Conservation (phyloP, 352 stramenopile species). For the Aphanomyces stellatus region DNA sequence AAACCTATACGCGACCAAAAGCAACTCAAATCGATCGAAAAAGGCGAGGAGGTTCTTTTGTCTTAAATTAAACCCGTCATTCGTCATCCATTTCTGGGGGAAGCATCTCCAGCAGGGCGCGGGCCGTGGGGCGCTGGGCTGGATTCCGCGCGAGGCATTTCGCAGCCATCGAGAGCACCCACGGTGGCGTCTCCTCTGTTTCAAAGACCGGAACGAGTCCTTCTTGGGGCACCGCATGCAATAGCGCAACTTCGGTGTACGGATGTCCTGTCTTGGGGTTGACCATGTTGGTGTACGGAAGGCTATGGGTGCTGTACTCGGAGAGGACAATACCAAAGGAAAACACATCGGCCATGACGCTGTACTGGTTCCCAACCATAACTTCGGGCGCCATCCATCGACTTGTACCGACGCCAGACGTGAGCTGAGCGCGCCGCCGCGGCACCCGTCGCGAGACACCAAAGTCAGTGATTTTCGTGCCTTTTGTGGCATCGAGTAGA, state of each 20-base stretch:
- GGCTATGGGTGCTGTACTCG: not conserved
- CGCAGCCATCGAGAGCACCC: not conserved
- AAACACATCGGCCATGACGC: not conserved
- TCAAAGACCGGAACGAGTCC: not conserved
- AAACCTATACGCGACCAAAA: too few species aligned
- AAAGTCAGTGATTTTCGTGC: constrained; percentile 54
- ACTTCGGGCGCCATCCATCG: constrained; percentile 11
- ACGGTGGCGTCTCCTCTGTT: not conserved
- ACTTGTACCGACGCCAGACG: too few species aligned
- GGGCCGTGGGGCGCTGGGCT: not conserved
- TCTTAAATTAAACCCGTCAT: too few species aligned
- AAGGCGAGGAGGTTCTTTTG: too few species aligned
- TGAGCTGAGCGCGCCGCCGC: too few species aligned
- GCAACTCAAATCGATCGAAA: too few species aligned
- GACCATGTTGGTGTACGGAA: not conserved
- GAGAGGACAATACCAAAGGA: constrained; percentile 13
- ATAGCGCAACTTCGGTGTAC: not conserved
- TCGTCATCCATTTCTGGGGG: too few species aligned
- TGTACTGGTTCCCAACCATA: not conserved
- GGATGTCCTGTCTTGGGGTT: not conserved
- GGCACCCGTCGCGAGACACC: constrained; percentile 16
- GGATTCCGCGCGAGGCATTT: not conserved
- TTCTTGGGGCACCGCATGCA: not conserved
- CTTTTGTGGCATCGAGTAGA: constrained; percentile 25
- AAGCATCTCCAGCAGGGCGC: not conserved